phyloP scores from a whole-genome alignment of 2,329 filamentous ascomycete genomes.

The Aspergillus candidus region DNA sequence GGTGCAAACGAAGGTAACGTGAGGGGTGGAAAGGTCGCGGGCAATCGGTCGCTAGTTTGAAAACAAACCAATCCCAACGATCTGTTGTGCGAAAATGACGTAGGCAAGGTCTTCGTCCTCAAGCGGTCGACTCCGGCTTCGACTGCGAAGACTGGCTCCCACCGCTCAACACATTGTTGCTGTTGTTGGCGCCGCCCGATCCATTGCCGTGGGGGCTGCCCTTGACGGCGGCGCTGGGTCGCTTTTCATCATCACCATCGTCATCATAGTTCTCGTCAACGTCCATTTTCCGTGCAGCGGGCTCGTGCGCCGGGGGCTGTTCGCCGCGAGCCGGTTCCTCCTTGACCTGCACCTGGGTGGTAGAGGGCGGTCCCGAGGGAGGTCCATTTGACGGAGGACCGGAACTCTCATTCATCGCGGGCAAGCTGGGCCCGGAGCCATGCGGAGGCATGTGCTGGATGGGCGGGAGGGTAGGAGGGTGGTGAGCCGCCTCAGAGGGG shows the following conservation, averaged over 20 bases:
- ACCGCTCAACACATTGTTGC: conserved; percentile 20
- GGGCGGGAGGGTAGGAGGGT: conserved; percentile 59
- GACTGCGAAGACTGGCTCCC: conserved; percentile 25
- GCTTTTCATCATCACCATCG: conserved; percentile 75
- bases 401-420: conserved; percentile 48
- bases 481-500: conserved; percentile 86
- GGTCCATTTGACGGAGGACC: conserved; percentile 38
- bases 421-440: conserved; percentile 50
- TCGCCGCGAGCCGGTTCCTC: conserved; percentile 51
- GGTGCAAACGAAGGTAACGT: conserved; percentile 10
- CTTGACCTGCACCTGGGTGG: conserved; percentile 47
- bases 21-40: conserved; percentile 5
- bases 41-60: conserved; percentile 8
- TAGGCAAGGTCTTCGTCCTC: conserved; percentile 5
- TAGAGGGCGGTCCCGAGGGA: conserved; percentile 28
- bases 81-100: not conserved
- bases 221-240: conserved; percentile 29
- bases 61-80: not conserved
- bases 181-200: conserved; percentile 22
- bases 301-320: conserved; percentile 59
- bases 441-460: conserved; percentile 41
- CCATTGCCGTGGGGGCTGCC: conserved; percentile 30
- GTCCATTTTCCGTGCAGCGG: conserved; percentile 89
- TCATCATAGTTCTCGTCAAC: conserved; percentile 98
- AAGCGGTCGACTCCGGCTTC: conserved; percentile 27